Evolutionary conservation across 768 basidiomycete genomes (phyloP), one percentile per base, ranked within the genome.

Genomic region (Royoungia palumana): DNA sequence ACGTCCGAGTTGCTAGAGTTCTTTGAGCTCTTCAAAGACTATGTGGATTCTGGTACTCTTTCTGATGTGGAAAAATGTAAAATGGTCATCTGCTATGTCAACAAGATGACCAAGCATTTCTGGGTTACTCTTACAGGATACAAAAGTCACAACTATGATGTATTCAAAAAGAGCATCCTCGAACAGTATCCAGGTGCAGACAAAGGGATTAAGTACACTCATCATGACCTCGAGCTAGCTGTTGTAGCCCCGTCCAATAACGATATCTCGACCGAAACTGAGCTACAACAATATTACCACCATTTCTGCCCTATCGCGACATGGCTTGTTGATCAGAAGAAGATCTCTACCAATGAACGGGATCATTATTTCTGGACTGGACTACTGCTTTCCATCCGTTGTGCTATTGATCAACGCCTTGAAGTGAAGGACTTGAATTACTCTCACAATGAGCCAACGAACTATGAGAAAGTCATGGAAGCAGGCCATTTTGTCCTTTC

Each of bases 111-210:
- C 1, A 53, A 53, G 30, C 20, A 6, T 0, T 54, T 50, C 27
- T 50, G 53, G 35, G 32, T 54, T 2, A 46, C 32, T 2, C 53
- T 54, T 4, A n/a, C n/a, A n/a, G n/a, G n/a, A n/a, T n/a, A n/a
- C n/a, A n/a, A n/a, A n/a, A n/a, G n/a, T n/a, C n/a, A n/a, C n/a
- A n/a, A n/a, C n/a, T n/a, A n/a, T n/a, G n/a, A n/a, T n/a, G n/a
- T n/a, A n/a, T 54, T 50, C 39, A 50, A 50, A n/a, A 21, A 17
- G 2, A 49, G 24, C 5, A 44, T 44, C 16, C 19, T 53, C 1
- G 8, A 1, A 0, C 39, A 54, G 7, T 46, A 54, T 25, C 28
- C 48, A 4, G 39, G 48, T 10, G 48, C 43, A 4, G 35, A 35
- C 5, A 50, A 50, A n/a, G 48, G 48, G 5, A 49, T 35, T 5